A percentile compares a stretch with the other conserved stretches of the same genome.
Evolutionary conservation across 2,329 filamentous ascomycete genomes (phyloP).

Genomic region (Bipolaris zeicola): DNA sequence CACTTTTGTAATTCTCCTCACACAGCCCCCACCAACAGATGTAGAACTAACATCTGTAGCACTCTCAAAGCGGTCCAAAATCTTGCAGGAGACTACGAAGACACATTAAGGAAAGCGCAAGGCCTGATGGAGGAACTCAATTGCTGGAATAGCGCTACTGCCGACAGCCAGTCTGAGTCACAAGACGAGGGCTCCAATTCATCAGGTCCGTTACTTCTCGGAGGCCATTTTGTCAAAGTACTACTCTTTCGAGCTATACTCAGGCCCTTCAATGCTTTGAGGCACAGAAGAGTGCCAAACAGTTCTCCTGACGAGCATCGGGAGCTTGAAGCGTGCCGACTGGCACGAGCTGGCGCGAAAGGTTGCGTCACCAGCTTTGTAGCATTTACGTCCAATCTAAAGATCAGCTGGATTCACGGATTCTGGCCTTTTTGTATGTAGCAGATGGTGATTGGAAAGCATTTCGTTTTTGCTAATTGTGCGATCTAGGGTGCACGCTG

Average conservation of each 20-base stretch:
- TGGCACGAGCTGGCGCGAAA: constrained; percentile 2
- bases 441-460: no score
- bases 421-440: constrained; percentile 5
- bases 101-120: not conserved
- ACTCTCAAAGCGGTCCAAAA: not conserved
- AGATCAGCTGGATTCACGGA: constrained; percentile 1
- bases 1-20: constrained; percentile 1
- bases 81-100: not conserved
- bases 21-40: not conserved
- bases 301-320: not conserved
- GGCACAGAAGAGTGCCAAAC: not conserved
- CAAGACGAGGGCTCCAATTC: not conserved
- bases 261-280: not conserved
- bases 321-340: constrained; percentile 2
- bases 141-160: not conserved
- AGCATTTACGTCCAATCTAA: not conserved
- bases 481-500: not conserved
- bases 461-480: not conserved
- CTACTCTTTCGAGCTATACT: constrained; percentile 5
- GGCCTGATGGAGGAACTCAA: constrained; percentile 1
- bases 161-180: not conserved
- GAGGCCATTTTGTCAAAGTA: constrained; percentile 1
- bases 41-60: not conserved
- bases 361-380: not conserved
- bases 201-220: not conserved